These are phyloP conservation scores for Solanum piurae DNA, from an alignment of 257 asterid genomes.

Conservation along the genomic window DNA sequence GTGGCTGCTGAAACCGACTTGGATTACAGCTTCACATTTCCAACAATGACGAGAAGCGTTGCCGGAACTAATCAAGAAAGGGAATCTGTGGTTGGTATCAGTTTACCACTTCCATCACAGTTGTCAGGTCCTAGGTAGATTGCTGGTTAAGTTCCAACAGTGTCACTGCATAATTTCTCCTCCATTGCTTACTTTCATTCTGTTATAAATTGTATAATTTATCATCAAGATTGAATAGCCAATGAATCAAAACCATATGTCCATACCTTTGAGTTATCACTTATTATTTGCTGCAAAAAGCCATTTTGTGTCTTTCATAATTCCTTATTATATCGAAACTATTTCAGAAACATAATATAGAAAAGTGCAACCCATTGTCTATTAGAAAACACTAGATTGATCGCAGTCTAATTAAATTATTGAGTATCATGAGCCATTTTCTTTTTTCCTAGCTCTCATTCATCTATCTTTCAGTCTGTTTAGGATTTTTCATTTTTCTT, in stretches of 20 bases:
- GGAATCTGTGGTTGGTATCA: not conserved
- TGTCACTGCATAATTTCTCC: not conserved
- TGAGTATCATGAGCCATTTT: too few species aligned
- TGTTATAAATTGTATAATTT: not conserved
- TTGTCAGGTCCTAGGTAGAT: constrained; percentile 3
- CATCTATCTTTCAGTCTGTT: not conserved
- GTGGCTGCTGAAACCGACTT: not conserved
- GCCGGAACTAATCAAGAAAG: not conserved
- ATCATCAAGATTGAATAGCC: not conserved
- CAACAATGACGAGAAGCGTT: not conserved
- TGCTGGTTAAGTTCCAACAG: not conserved
- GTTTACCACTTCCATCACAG: not conserved
- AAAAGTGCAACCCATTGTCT: not conserved
- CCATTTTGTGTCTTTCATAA: not conserved
- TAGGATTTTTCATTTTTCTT: not conserved
- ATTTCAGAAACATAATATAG: not conserved
- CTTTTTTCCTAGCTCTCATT: not conserved
- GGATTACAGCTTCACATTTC: not conserved
- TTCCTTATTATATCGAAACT: not conserved
- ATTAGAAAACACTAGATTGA: not conserved
- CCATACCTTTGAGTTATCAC: not conserved
- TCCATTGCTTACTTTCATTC: not conserved
- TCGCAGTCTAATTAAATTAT: too few species aligned
- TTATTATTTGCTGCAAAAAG: not conserved
- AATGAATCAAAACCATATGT: not conserved